These are phyloP conservation scores for Moelleriella libera DNA, from an alignment of 2,329 filamentous ascomycete genomes.

Conservation along the genomic window DNA sequence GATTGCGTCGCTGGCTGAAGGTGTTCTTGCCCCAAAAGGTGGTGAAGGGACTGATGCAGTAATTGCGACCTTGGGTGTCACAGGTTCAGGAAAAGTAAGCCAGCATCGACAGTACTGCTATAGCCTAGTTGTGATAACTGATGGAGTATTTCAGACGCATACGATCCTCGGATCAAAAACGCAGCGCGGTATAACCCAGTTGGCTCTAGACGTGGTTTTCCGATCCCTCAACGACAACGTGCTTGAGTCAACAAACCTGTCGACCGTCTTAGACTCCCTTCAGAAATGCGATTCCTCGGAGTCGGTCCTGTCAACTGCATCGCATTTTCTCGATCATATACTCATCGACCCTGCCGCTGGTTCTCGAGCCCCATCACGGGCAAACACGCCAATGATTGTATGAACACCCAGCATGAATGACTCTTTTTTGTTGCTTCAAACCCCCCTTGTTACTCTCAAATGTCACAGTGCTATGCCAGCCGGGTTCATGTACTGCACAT, in stretches of 20 bases:
- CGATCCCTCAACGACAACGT: constrained; percentile 63
- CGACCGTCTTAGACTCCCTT: constrained; percentile 57
- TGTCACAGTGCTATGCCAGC: neutral
- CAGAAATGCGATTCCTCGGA: constrained; percentile 69
- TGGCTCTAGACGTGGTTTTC: constrained; percentile 82
- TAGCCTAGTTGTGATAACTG: no score
- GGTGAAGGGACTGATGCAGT: constrained; percentile 77
- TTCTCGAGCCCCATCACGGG: constrained; percentile 47
- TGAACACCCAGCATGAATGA: constrained; percentile 24
- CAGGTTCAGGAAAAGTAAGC: constrained; percentile 83
- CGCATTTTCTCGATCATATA: constrained; percentile 64
- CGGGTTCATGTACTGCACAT: constrained; percentile 12
- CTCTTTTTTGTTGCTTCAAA: constrained; percentile 13
- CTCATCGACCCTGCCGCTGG: constrained; percentile 51
- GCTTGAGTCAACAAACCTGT: constrained; percentile 43
- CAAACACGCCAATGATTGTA: constrained; percentile 57
- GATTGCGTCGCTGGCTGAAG: constrained; percentile 62
- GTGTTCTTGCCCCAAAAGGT: constrained; percentile 59
- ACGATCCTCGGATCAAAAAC: constrained; percentile 82
- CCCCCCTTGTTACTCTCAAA: constrained; percentile 4
- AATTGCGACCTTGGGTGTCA: constrained; percentile 83
- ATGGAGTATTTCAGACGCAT: constrained; percentile 51
- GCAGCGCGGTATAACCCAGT: constrained; percentile 81
- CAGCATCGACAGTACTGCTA: neutral
- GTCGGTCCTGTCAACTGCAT: constrained; percentile 59